Evolutionary conservation across 352 stramenopile genomes (phyloP), one percentile per base, ranked within the genome.

Genomic region (Sclerospora graminicola): DNA sequence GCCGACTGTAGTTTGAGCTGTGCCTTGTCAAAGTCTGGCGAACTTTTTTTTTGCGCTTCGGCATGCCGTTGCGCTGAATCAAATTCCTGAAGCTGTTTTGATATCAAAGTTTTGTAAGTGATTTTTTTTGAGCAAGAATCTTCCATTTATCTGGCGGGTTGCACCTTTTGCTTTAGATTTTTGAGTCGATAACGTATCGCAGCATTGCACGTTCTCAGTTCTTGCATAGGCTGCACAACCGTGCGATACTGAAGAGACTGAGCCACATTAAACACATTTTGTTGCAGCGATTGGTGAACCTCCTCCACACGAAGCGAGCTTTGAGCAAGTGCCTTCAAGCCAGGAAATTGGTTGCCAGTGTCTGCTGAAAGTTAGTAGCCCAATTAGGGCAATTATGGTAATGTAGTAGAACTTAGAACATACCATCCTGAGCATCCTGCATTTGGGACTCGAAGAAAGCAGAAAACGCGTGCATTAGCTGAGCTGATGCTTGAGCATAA

Each of bases 11-110:
- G 55, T 9, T 70, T 69, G 41, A 86, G 74, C 11, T 79, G 66
- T 23, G 69, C 67, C 34, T 75, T 74, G 46, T 89, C 78, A 36
- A 62, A 89, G 45, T 89, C 77, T 1, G 66, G 66, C 33, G 69
- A 59, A 45, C 62, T 77, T 27, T 56, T 65, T 51, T 73, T 83
- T 45, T 87, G 67, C 9, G 48, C 52, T 41, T 87, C 75, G 23
- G 69, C 63, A 19, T 69, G 74, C 11, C 76, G 76, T 8, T 76
- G 70, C n/a, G 79, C 63, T 14, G 70, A 80, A 39, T 88, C 72
- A 37, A 84, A 81, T 32, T 88, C 73, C n/a, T 67, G 65, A 24
- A 86, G 54, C 71, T 89, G 41, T 6, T 32, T 26, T 6, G 21
- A 26, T 6, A 26, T 26, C 21, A 26, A 7, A 26, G 21, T 6